phyloP scores from a whole-genome alignment of 768 basidiomycete genomes.

The Artomyces pyxidatus region DNA sequence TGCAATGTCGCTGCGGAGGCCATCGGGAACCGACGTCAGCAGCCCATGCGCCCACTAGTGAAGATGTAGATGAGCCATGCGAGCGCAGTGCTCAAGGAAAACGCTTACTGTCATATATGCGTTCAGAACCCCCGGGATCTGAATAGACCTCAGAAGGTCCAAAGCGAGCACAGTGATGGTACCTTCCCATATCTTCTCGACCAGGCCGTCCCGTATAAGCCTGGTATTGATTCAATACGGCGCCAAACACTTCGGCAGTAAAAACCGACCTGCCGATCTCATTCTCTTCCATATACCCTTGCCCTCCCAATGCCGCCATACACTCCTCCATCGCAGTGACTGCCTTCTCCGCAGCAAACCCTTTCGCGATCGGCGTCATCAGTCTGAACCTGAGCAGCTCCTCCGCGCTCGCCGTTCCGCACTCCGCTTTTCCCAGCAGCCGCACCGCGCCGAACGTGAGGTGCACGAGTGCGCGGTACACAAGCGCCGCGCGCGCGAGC shows the following conservation, averaged over 20 bases:
- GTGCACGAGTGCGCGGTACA: conserved; percentile 61
- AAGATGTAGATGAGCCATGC: not conserved
- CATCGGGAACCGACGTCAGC: conserved; percentile 33
- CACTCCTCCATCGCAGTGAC: conserved; percentile 61
- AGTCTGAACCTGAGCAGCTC: conserved; percentile 51
- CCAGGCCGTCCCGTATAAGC: conserved; percentile 57
- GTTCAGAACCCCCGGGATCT: conserved; percentile 33
- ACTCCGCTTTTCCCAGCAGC: conserved; percentile 58
- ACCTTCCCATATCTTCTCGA: conserved; percentile 83
- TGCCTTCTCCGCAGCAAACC: conserved; percentile 59
- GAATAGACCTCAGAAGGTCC: conserved; percentile 52
- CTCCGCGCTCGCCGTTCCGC: conserved; percentile 36
- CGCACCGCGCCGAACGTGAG: conserved; percentile 50
- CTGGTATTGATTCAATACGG: too few relatives aligned
- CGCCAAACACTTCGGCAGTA: too few relatives aligned
- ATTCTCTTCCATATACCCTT: conserved; percentile 82
- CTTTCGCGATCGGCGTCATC: conserved; percentile 63
- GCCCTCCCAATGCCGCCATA: conserved; percentile 67
- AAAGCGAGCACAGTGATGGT: conserved; percentile 60
- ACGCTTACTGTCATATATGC: conserved; percentile 47
- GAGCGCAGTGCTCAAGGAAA: not conserved
- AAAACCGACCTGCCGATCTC: conserved; percentile 45
- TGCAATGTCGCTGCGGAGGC: conserved; percentile 24
- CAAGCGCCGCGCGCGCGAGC: conserved; percentile 49
- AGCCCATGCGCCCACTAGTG: conserved; percentile 45